Evolutionary conservation across 1,139 yeast genomes (phyloP), one percentile per base, ranked within the genome.

Genomic region (Pichiaceae sp.): DNA sequence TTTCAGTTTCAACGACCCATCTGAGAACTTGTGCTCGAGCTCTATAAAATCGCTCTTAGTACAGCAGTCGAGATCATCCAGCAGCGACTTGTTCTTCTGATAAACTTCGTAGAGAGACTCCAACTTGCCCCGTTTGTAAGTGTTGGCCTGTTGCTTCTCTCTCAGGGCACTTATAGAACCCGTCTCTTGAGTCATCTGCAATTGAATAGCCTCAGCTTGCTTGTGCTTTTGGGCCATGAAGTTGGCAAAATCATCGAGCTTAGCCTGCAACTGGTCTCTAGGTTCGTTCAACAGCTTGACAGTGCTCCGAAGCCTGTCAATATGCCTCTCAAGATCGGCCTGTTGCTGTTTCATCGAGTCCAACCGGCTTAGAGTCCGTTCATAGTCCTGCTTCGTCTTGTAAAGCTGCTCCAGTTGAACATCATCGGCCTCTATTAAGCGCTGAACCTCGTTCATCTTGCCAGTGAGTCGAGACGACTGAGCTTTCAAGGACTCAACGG

Each of bases 341-440:
- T 64, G 64, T 39, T 70, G 71, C 44, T 70, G 74, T 26, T 62
- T 60, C 32, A 79, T 56, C 42, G 75, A 77, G 31, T 82, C 86
- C 23, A 77, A 58, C 45, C 74, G 75, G 29, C 82, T 77, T 21
- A 86, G 56, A 2, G 78, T 75, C 42, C 75, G 70, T 54, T 87
- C 96, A 50, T 83, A 87, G 42, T 78, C 81, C 56, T 86, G 96
- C 53, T 86, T 84, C 1, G 86, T 70, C 33, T 75, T 75, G 57
- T 87, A 86, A 6, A 89, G 62, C 11, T 57, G 57, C 35, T 82
- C 80, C 2, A 87, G 72, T 44, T 81, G 74, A 23, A 59, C 57
- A 24, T 81, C 79, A 3, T 78, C 66, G 3, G 56, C 53, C 14
- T 70, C 69, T 39, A 89, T 69, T 38, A 74, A 62, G 16, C 46